Conservation (phyloP, 2,329 filamentous ascomycete species). For the Ophiocordyceps australis region DNA sequence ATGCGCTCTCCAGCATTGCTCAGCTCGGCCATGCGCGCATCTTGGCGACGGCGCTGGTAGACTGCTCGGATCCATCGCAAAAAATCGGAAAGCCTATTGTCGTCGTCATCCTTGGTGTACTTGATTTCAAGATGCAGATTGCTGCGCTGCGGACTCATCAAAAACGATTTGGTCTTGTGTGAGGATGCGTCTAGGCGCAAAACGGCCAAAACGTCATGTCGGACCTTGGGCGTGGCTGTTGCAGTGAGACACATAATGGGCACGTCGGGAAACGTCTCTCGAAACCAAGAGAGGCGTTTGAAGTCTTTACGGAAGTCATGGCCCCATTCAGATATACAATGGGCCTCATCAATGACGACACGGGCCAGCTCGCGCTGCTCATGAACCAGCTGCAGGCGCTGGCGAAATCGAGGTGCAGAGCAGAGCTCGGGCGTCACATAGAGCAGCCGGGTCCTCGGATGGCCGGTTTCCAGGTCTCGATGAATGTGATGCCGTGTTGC, state of each 20-base stretch:
- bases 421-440: conserved; percentile 93
- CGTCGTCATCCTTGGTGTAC: conserved; percentile 60
- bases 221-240: conserved; percentile 67
- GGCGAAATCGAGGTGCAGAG: conserved; percentile 57
- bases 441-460: conserved; percentile 65
- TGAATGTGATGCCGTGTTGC: conserved; percentile 51
- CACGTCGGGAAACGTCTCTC: conserved; percentile 61
- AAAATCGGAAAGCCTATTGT: conserved; percentile 56
- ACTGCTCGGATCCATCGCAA: conserved; percentile 59
- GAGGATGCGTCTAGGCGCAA: conserved; percentile 45
- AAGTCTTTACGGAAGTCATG: conserved; percentile 94
- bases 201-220: conserved; percentile 64
- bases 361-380: conserved; percentile 70
- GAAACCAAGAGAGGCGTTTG: conserved; percentile 74
- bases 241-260: conserved; percentile 88
- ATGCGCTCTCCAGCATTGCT: conserved; percentile 30
- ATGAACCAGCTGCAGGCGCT: conserved; percentile 54
- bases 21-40: conserved; percentile 41
- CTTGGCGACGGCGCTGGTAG: conserved; percentile 46
- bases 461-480: conserved; percentile 70
- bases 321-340: conserved; percentile 96
- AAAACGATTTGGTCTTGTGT: conserved; percentile 52
- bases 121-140: conserved; percentile 87
- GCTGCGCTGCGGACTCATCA: conserved; percentile 65
- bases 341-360: conserved; percentile 83